Evolutionary conservation across 306 rosid species (phyloP).

Genomic region (Cicer arietinum): DNA sequence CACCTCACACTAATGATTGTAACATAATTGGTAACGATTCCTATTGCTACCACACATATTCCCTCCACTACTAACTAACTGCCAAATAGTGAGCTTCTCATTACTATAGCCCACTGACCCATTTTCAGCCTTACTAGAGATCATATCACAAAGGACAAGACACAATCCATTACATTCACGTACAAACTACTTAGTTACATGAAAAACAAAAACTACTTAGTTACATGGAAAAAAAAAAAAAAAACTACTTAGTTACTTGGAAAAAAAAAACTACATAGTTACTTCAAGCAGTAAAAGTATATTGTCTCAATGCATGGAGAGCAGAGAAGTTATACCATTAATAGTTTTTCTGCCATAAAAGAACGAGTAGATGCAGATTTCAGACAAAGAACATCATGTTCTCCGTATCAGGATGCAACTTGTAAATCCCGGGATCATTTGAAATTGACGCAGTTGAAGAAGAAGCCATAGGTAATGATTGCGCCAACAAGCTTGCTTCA

Average conservation of each 20-base stretch:
- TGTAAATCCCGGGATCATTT: constrained; percentile 41
- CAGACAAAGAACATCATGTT: constrained; percentile 68
- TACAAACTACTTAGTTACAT: constrained; percentile 54
- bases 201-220: constrained; percentile 32
- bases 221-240: constrained; percentile 23
- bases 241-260: constrained; percentile 37
- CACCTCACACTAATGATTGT: too few species aligned
- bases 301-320: constrained; percentile 23
- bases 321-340: neutral
- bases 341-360: neutral
- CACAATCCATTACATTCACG: constrained; percentile 62
- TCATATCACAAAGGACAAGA: too few species aligned
- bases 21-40: too few species aligned
- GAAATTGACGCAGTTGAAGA: constrained; percentile 45
- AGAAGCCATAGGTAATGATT: constrained; percentile 28
- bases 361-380: constrained; percentile 14
- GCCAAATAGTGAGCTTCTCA: too few species aligned
- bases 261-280: constrained; percentile 44
- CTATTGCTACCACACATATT: too few species aligned
- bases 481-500: constrained; percentile 51
- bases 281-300: neutral
- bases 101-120: too few species aligned
- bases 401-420: constrained; percentile 58
- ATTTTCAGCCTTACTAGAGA: too few species aligned
- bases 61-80: too few species aligned